These are phyloP conservation scores for Cetraspora pellucida DNA, from an alignment of 192 early-diverging fungal genomes.

Conservation along the genomic window DNA sequence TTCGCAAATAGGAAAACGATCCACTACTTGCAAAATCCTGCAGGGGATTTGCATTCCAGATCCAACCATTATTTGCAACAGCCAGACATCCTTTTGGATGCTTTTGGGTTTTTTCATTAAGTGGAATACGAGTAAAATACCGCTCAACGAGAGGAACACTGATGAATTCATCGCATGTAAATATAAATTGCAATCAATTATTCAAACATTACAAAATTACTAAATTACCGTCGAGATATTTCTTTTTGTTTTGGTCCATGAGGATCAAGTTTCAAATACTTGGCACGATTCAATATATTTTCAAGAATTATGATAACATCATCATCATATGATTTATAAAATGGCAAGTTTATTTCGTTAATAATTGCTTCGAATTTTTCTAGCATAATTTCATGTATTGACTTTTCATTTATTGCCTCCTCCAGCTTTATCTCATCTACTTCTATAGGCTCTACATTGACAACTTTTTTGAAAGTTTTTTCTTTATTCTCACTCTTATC, in stretches of 20 bases:
- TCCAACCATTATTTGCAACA: conserved; percentile 97
- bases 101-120: conserved; percentile 51
- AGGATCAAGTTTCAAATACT: conserved; percentile 81
- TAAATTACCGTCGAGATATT: conserved; percentile 63
- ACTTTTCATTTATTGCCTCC: background rate
- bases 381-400: conserved; percentile 43
- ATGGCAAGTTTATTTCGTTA: conserved; percentile 87
- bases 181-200: background rate
- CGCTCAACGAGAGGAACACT: conserved; percentile 90
- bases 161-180: background rate
- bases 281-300: conserved; percentile 77
- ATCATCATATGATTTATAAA: conserved; percentile 84
- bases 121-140: conserved; percentile 88
- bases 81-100: conserved; percentile 70
- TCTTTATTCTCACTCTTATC: too few relatives aligned
- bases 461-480: background rate
- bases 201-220: background rate
- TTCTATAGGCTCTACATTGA: background rate
- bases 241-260: conserved; percentile 86
- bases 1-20: conserved; percentile 87
- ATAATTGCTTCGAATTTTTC: conserved; percentile 62
- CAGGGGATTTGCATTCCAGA: conserved; percentile 88
- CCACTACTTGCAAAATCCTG: conserved; percentile 89
- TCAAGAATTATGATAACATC: conserved; percentile 69
- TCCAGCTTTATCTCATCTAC: background rate